These are phyloP conservation scores for Suhomyces bolitotheri DNA, from an alignment of 1,139 yeast species.

Conservation along the genomic window DNA sequence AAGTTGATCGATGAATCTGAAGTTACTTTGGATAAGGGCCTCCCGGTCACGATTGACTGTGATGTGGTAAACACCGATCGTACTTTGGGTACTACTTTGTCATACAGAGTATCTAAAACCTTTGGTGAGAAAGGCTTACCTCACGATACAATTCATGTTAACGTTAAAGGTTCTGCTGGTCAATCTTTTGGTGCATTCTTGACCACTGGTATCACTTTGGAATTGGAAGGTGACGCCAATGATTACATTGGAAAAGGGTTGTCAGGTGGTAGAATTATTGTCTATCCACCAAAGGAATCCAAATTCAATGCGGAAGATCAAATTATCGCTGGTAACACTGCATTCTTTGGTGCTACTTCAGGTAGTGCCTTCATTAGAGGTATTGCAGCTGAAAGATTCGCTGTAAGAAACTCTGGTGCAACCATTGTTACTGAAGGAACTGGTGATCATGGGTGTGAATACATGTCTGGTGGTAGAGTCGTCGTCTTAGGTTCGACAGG, in stretches of 20 bases:
- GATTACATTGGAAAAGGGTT: slow-evolving; percentile 98
- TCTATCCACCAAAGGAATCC: slow-evolving; percentile 86
- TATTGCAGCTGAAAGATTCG: slow-evolving; percentile 97
- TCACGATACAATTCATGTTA: slow-evolving; percentile 92
- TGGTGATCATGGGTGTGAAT: slow-evolving; percentile 99
- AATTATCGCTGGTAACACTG: slow-evolving; percentile 94
- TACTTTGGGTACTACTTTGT: slow-evolving; percentile 90
- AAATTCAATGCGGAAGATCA: slow-evolving; percentile 92
- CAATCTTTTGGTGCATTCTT: slow-evolving; percentile 98
- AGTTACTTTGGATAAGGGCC: slow-evolving; percentile 86
- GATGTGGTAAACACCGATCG: slow-evolving; percentile 95
- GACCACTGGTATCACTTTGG: slow-evolving; percentile 94
- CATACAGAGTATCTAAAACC: slow-evolving; percentile 88
- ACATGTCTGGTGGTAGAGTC: slow-evolving; percentile 99
- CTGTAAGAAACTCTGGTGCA: slow-evolving; percentile 98
- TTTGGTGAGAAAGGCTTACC: slow-evolving; percentile 95
- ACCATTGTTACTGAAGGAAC: slow-evolving; percentile 95
- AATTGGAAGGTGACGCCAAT: slow-evolving; percentile 95
- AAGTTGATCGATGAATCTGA: slow-evolving; percentile 95
- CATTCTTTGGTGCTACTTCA: slow-evolving; percentile 96
- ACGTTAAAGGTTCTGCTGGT: slow-evolving; percentile 92
- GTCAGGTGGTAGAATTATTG: slow-evolving; percentile 91
- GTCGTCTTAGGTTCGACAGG: slow-evolving; percentile 91
- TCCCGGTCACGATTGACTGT: slow-evolving; percentile 92
- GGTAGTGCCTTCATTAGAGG: slow-evolving; percentile 95